Conservation (phyloP, 805 yeast species). For the Starmerella bombi region DNA sequence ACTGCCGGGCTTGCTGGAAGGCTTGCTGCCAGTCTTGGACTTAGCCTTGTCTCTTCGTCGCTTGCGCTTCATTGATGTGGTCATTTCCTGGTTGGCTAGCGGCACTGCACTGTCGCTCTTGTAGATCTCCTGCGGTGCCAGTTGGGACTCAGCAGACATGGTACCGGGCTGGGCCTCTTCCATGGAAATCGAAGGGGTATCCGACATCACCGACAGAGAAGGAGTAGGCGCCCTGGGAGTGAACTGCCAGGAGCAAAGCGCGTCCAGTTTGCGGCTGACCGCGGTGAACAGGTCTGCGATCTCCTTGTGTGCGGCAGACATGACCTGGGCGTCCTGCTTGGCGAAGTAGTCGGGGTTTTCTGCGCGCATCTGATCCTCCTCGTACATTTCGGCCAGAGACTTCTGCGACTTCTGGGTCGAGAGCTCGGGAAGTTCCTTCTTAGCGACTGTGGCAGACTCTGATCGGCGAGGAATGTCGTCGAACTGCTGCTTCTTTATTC, state of each 20-base stretch:
- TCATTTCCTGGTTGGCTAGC: constrained; percentile 16
- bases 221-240: constrained; percentile 82
- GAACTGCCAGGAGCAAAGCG: constrained; percentile 87
- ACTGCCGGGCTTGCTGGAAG: constrained; percentile 30
- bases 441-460: constrained; percentile 29
- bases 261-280: constrained; percentile 62
- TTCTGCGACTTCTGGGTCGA: constrained; percentile 74
- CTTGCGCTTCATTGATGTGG: constrained; percentile 35
- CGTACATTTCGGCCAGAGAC: constrained; percentile 84
- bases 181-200: constrained; percentile 71
- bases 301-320: constrained; percentile 64
- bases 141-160: constrained; percentile 52
- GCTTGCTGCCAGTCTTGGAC: constrained; percentile 27
- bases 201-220: constrained; percentile 65
- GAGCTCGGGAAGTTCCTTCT: constrained; percentile 40
- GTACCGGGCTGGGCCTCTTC: constrained; percentile 94
- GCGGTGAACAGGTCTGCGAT: constrained; percentile 49
- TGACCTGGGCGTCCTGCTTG: constrained; percentile 45
- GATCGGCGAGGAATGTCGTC: constrained; percentile 68
- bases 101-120: constrained; percentile 27
- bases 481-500: constrained; percentile 61
- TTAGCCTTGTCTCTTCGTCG: constrained; percentile 74
- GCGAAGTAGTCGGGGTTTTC: constrained; percentile 32
- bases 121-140: constrained; percentile 94
- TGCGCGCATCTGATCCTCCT: constrained; percentile 51